Evolutionary conservation across 2,329 filamentous ascomycete genomes (phyloP), one percentile per base, ranked within the genome.

Genomic region (Calonectria pteridis): DNA sequence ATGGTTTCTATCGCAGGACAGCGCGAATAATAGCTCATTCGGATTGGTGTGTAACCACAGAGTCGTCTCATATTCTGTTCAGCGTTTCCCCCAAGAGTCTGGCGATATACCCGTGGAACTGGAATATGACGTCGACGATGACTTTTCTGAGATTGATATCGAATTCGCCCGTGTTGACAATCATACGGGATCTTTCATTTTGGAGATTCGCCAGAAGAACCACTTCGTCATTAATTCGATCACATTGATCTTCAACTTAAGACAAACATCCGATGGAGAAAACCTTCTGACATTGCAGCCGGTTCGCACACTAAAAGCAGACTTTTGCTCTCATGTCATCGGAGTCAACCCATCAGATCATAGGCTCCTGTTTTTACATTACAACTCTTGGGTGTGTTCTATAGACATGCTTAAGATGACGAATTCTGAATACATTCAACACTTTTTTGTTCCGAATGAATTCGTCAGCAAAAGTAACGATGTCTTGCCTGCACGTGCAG

Each of bases 401-500:
- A 53, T 71, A 18, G 72, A 72, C 7, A 13, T 69, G 14, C 33
- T 53, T 6, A 1, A 14, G n/a, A 40, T 28, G 23, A 23, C 16
- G 14, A 37, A 13, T n/a, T 50, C 67, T 4, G 66, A 43, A 0
- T 77, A 76, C 43, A 72, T 14, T 9, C 73, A 72, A 35, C 76
- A 78, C 33, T 78, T 77, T n/a, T 78, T 78, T 26, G 68, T 71
- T 10, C 76, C 77, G 0, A 75, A 65, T n/a, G 78, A 79, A 58
- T 75, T 73, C 29, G 26, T 75, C 16, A 59, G 75, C 3, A 75
- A 64, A n/a, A 69, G 66, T 23, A 58, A 74, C 58, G 69, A 80
- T 62, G 62, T 77, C 79, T 11, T 86, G 82, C 69, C 83, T 82
- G 35, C 86, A 10, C 65, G 35, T 11, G 63, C 74, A 4, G 28